Percentiles rank a stretch among this genome's conserved stretches.
Conservation (phyloP, 768 basidiomycete genomes). For the Phylloporus scabripes region DNA sequence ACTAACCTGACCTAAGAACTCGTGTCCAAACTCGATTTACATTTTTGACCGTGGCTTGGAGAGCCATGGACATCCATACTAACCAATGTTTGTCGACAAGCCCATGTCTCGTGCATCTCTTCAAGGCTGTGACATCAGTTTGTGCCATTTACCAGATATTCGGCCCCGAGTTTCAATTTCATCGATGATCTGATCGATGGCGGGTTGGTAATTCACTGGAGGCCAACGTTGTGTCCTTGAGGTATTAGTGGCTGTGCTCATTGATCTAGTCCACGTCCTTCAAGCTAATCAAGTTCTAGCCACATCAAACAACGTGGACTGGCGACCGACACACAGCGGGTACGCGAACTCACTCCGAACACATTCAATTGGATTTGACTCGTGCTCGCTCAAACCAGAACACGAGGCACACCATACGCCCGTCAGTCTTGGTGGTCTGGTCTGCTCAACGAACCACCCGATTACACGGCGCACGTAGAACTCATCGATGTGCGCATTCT, state of each 20-base stretch:
- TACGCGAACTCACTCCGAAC: not conserved
- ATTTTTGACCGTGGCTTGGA: too few species aligned
- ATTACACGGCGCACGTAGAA: not conserved
- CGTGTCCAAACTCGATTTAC: not conserved
- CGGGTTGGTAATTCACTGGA: not conserved
- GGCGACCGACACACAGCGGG: not conserved
- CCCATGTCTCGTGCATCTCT: too few species aligned
- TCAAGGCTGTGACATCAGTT: too few species aligned
- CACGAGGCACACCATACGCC: constrained; percentile 18
- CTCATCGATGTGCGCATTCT: constrained; percentile 15
- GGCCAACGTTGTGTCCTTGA: constrained; percentile 20
- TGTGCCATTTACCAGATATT: too few species aligned
- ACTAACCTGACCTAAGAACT: not conserved
- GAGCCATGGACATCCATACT: too few species aligned
- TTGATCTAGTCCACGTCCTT: not conserved
- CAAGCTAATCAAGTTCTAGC: too few species aligned
- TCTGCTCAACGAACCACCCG: constrained; percentile 2
- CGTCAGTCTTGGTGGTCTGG: not conserved
- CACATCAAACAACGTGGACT: constrained; percentile 1
- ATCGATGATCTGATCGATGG: too few species aligned
- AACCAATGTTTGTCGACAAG: too few species aligned
- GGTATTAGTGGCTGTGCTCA: constrained; percentile 19
- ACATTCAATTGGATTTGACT: not conserved
- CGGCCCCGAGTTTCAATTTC: too few species aligned
- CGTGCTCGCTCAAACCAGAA: constrained; percentile 2